phyloP scores from a whole-genome alignment of 148 eudicot genomes.

The Chenopodium formosanum region DNA sequence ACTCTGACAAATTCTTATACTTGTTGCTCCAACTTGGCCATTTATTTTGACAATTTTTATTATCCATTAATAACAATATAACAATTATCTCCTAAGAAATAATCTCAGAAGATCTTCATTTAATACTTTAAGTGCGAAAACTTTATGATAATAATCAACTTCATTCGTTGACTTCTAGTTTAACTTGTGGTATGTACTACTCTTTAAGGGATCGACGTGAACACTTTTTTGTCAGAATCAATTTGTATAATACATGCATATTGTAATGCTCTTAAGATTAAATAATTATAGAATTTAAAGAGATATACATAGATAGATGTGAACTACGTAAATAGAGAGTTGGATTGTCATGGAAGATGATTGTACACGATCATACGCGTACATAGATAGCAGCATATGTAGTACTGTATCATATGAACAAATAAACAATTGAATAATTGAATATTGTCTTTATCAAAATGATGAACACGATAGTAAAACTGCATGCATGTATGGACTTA shows the following conservation, averaged over 20 bases:
- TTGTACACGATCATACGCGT: too few relatives aligned
- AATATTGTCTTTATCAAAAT: too few relatives aligned
- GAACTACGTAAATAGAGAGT: too few relatives aligned
- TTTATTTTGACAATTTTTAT: neutral
- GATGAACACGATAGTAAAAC: too few relatives aligned
- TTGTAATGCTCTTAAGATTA: too few relatives aligned
- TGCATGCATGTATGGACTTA: too few relatives aligned
- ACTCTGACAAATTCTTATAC: slow-evolving; percentile 11
- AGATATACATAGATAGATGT: too few relatives aligned
- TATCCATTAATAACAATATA: neutral
- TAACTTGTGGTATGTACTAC: neutral
- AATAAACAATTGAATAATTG: too few relatives aligned
- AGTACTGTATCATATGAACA: too few relatives aligned
- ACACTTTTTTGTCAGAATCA: neutral
- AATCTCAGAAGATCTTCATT: slow-evolving; percentile 14
- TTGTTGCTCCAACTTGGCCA: neutral
- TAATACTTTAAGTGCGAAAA: neutral
- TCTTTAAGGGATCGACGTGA: neutral
- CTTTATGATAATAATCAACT: neutral
- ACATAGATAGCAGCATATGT: too few relatives aligned
- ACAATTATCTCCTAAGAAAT: slow-evolving; percentile 1
- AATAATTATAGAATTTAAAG: too few relatives aligned
- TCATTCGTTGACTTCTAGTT: neutral
- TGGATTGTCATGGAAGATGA: too few relatives aligned
- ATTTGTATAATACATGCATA: neutral